phyloP scores from a whole-genome alignment of 2,329 filamentous ascomycete species.

The Parastagonospora nodorum region DNA sequence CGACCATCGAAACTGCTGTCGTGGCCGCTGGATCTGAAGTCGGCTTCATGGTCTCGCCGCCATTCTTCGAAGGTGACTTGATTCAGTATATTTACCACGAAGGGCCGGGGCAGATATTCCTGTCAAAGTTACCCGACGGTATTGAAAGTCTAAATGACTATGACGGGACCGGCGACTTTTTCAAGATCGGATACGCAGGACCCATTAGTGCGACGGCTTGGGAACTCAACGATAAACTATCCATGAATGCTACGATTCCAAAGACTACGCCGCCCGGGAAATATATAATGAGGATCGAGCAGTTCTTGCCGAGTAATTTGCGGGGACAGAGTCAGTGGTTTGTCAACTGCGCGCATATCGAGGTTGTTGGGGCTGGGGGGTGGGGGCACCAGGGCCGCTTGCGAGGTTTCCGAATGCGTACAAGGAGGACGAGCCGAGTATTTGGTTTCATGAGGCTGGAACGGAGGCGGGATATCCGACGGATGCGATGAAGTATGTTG shows the following conservation, averaged over 20 bases:
- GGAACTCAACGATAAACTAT: slow-evolving; percentile 1
- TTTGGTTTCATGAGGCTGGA: slow-evolving; percentile 19
- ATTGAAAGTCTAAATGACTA: slow-evolving; percentile 12
- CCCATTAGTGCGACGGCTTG: slow-evolving; percentile 8
- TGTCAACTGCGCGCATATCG: slow-evolving; percentile 23
- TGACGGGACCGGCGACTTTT: slow-evolving; percentile 20
- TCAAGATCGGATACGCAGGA: slow-evolving; percentile 22
- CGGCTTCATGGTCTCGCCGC: slow-evolving; percentile 18
- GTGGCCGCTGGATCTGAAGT: slow-evolving; percentile 12
- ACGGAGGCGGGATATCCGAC: slow-evolving; percentile 5
- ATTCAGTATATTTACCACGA: slow-evolving; percentile 19
- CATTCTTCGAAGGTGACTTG: slow-evolving; percentile 8
- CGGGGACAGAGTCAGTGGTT: slow-evolving; percentile 16
- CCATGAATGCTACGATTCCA: slow-evolving; percentile 21
- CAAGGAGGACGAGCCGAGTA: slow-evolving; percentile 14
- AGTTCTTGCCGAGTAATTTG: slow-evolving; percentile 10
- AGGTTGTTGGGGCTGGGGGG: slow-evolving; percentile 16
- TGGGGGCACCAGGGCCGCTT: slow-evolving; percentile 6
- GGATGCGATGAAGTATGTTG: slow-evolving; percentile 10
- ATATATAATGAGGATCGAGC: slow-evolving; percentile 23
- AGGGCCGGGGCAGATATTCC: slow-evolving; percentile 21
- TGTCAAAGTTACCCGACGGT: slow-evolving; percentile 13
- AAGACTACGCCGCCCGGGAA: slow-evolving; percentile 21
- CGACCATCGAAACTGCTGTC: slow-evolving; percentile 18
- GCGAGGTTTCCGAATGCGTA: slow-evolving; percentile 21